Base-by-base conservation (phyloP, 2,329 filamentous ascomycete genomes). In the Orbilia quercus region DNA sequence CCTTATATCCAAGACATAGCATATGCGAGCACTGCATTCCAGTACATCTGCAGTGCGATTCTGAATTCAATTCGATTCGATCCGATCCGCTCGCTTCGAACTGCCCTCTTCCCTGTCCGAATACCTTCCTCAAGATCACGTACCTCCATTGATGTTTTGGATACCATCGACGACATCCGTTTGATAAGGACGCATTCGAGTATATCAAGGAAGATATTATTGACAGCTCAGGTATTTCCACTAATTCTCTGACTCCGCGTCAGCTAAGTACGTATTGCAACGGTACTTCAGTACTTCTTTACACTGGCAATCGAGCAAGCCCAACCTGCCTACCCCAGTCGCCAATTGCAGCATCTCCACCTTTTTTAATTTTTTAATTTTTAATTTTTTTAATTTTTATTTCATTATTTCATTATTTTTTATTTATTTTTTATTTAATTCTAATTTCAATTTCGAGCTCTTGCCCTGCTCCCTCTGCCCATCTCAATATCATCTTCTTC, bases 141-240 rank as follows among this genome's bases (percentile, higher is more conserved):
- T 58, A 28, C 42, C 31, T 67, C 53, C 53, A 51, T 50, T 44
- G 58, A 58, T 58, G 53, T 47, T 64, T 44, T 58, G n/a, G 58
- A 71, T 71, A 57, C 66, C 50, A 34, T 63, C 58, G 34, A 58
- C 12, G 53, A 31, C 18, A 28, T 57, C 25, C 66, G 42, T 40
- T 71, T 53, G 66, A 71, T 71, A 71, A 63, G 57, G n/a, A n/a
- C n/a, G n/a, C n/a, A n/a, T n/a, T n/a, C n/a, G n/a, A n/a, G n/a
- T n/a, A n/a, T n/a, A n/a, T n/a, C n/a, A n/a, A n/a, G n/a, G n/a
- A n/a, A 54, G 48, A 50, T 71, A 62, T 9, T 31, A 31, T 57
- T 60, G 57, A 71, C 57, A 57, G 36, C 54, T 71, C 31, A 34
- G 66, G 66, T 71, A 71, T 63, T 71, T 64, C 44, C 51, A 57